Conservation (phyloP, 805 yeast genomes). For the Candida piceae region DNA sequence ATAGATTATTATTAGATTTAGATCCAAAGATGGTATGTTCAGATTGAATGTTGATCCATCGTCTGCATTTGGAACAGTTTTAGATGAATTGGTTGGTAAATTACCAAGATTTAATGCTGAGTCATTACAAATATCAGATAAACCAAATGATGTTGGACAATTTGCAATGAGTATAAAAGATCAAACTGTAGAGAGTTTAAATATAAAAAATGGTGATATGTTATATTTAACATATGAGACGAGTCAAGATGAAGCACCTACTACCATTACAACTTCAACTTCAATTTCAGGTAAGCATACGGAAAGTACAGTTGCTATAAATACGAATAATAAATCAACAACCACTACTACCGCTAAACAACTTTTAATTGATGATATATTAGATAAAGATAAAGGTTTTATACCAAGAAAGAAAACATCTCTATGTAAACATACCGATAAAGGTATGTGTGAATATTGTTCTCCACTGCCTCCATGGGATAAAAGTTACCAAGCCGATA, state of each 20-base stretch:
- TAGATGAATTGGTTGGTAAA: conserved; percentile 25
- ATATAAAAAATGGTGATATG: conserved; percentile 59
- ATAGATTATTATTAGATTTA: conserved; percentile 62
- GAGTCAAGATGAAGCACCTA: no score
- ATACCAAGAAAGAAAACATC: conserved; percentile 57
- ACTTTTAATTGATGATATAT: conserved; percentile 56
- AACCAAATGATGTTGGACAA: conserved; percentile 42
- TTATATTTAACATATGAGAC: conserved; percentile 37
- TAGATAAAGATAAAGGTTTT: conserved; percentile 67
- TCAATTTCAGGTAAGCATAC: conserved; percentile 6
- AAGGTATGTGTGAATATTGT: conserved; percentile 98
- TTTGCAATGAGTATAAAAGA: conserved; percentile 28
- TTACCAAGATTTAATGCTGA: conserved; percentile 31
- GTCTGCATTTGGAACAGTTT: conserved; percentile 15
- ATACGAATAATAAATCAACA: conserved; percentile 1
- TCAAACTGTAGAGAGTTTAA: conserved; percentile 36
- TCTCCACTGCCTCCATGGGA: conserved; percentile 97
- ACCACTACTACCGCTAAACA: conserved; percentile 32
- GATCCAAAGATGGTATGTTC: conserved; percentile 80
- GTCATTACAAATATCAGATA: conserved; percentile 36
- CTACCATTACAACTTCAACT: not conserved
- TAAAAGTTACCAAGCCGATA: conserved; percentile 61
- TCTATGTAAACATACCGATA: conserved; percentile 81
- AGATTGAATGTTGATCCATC: conserved; percentile 44
- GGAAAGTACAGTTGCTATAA: conserved; percentile 8